Percentiles rank a stretch among this genome's conserved stretches.
Conservation (phyloP, 2,329 filamentous ascomycete genomes). For the Colletotrichum sp. region DNA sequence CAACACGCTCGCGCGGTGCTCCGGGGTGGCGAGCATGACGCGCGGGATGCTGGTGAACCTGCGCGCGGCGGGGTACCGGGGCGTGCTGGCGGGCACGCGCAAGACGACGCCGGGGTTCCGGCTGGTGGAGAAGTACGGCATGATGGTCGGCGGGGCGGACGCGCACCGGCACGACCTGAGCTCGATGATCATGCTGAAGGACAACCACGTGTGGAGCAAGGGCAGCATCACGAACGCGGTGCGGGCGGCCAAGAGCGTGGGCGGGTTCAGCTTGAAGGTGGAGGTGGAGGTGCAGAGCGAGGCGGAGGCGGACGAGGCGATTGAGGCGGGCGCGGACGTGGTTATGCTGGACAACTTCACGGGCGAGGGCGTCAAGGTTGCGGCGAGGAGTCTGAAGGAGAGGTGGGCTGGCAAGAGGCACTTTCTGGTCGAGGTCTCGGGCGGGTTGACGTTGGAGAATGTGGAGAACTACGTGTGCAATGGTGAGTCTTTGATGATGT, state of each 20-base stretch:
- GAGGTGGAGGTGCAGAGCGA: conserved; percentile 95
- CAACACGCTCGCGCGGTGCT: conserved; percentile 89
- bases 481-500: conserved; percentile 50
- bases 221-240: conserved; percentile 89
- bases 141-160: conserved; percentile 93
- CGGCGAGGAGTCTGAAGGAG: conserved; percentile 77
- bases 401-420: conserved; percentile 77
- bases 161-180: conserved; percentile 89
- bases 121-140: conserved; percentile 96
- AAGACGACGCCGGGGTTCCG: conserved; percentile 98
- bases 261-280: conserved; percentile 90
- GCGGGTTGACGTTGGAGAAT: conserved; percentile 85
- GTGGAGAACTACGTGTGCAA: conserved; percentile 80
- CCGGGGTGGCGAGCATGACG: conserved; percentile 81
- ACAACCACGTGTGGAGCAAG: conserved; percentile 96
- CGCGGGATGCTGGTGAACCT: conserved; percentile 60
- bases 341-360: conserved; percentile 98
- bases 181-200: conserved; percentile 98
- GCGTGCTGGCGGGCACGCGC: conserved; percentile 89
- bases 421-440: conserved; percentile 90
- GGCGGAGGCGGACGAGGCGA: conserved; percentile 88
- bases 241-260: conserved; percentile 79
- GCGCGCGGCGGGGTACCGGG: conserved; percentile 74
- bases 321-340: conserved; percentile 88
- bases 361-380: conserved; percentile 75